Evolutionary conservation across 257 asterid species (phyloP).

Genomic region (Petrea volubilis): DNA sequence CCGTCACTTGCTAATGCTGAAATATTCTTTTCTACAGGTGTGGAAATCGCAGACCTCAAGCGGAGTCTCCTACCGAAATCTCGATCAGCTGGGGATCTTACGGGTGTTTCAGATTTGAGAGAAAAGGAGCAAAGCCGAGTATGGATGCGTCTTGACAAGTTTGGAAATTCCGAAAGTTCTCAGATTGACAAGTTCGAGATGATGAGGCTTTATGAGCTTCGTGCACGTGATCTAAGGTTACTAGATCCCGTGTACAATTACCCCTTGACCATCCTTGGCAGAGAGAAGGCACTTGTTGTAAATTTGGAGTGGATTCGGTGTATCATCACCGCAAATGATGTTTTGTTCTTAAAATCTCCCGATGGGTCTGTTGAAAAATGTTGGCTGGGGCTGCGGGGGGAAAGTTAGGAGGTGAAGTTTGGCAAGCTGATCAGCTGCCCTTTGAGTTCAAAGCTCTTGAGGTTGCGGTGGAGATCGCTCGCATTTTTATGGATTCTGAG

Average conservation of each 20-base stretch:
- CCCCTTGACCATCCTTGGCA: constrained; percentile 96
- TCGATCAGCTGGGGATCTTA: constrained; percentile 64
- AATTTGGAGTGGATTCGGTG: constrained; percentile 99
- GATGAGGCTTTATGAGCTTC: constrained; percentile 99
- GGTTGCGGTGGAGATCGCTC: constrained; percentile 97
- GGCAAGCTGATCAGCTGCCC: constrained; percentile 97
- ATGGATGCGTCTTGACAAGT: constrained; percentile 87
- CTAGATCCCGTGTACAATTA: constrained; percentile 92
- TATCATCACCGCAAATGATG: constrained; percentile 94
- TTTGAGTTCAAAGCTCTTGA: constrained; percentile 99
- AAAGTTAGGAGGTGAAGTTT: constrained; percentile 77
- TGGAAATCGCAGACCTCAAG: constrained; percentile 83
- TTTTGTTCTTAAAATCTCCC: constrained; percentile 77
- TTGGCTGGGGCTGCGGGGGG: constrained; percentile 94
- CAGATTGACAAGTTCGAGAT: constrained; percentile 90
- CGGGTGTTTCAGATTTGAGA: constrained; percentile 81
- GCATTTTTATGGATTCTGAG: constrained; percentile 95
- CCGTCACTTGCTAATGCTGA: no score
- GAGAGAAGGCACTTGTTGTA: constrained; percentile 99
- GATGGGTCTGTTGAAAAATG: constrained; percentile 95
- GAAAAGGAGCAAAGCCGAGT: constrained; percentile 95
- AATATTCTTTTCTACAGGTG: constrained; percentile 33
- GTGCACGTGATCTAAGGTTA: constrained; percentile 95
- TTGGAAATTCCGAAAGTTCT: constrained; percentile 82
- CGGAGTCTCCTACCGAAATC: constrained; percentile 84